Evolutionary conservation across 352 stramenopile genomes (phyloP).

Genomic region (Globisporangium spiculum): DNA sequence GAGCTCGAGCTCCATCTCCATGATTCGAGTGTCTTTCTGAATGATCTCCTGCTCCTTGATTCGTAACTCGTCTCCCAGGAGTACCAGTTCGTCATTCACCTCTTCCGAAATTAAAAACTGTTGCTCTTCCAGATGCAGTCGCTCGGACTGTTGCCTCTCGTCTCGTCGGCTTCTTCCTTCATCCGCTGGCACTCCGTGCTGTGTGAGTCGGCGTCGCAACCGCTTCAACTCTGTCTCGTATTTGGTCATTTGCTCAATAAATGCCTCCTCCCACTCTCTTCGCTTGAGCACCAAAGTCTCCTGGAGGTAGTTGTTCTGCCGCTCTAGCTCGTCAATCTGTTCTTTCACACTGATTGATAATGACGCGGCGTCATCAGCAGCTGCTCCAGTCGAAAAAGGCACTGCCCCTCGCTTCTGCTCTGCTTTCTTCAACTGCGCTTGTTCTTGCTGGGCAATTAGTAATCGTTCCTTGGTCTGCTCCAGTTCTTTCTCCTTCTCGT

Average conservation of each 20-base stretch:
- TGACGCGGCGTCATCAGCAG: not conserved
- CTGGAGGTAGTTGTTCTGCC: conserved; percentile 55
- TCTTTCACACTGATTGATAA: conserved; percentile 18
- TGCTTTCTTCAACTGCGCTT: conserved; percentile 14
- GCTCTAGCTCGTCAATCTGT: conserved; percentile 40
- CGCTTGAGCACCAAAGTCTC: conserved; percentile 61
- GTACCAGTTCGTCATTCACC: conserved; percentile 40
- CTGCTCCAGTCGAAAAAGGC: conserved; percentile 1
- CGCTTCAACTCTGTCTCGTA: conserved; percentile 55
- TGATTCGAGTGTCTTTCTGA: conserved; percentile 55
- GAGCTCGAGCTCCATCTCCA: conserved; percentile 67
- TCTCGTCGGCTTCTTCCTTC: conserved; percentile 6
- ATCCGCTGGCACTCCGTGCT: conserved; percentile 21
- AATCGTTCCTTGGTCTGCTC: conserved; percentile 34
- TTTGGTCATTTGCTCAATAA: conserved; percentile 44
- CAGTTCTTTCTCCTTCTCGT: conserved; percentile 43
- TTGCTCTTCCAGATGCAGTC: conserved; percentile 46
- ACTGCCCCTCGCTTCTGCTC: conserved; percentile 21
- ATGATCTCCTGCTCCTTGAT: conserved; percentile 49
- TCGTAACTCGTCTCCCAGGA: conserved; percentile 43
- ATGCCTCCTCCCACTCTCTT: conserved; percentile 58
- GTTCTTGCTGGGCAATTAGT: conserved; percentile 29
- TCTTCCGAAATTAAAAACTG: conserved; percentile 43
- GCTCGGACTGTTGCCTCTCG: conserved; percentile 15
- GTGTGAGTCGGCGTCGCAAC: conserved; percentile 38